Percentiles rank a stretch among this genome's conserved stretches.
Evolutionary conservation across 805 yeast genomes (phyloP).

Genomic region (Zygosaccharomyces bailii): DNA sequence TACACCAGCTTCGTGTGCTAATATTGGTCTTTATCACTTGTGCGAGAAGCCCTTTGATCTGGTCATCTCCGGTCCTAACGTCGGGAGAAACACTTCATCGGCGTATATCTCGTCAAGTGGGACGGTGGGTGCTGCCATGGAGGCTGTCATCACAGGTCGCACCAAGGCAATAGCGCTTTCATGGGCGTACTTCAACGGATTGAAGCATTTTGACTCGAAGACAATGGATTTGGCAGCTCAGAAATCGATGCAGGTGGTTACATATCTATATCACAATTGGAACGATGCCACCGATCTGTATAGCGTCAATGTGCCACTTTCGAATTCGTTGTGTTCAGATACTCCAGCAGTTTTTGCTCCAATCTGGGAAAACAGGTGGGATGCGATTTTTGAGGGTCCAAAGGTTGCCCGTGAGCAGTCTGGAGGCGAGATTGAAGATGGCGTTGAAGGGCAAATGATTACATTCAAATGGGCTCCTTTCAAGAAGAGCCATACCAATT

Average conservation of each 20-base stretch:
- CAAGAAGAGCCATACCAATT: conserved; percentile 45
- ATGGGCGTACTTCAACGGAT: conserved; percentile 65
- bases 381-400: conserved; percentile 49
- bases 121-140: conserved; percentile 96
- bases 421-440: conserved; percentile 48
- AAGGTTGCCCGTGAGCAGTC: conserved; percentile 14
- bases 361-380: conserved; percentile 80
- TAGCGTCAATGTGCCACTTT: conserved; percentile 79
- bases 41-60: conserved; percentile 61
- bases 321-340: conserved; percentile 44
- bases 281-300: conserved; percentile 60
- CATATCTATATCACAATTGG: conserved; percentile 61
- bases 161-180: conserved; percentile 73
- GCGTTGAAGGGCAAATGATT: conserved; percentile 41
- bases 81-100: conserved; percentile 88
- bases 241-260: conserved; percentile 60
- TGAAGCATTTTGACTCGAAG: conserved; percentile 46
- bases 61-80: conserved; percentile 93
- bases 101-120: conserved; percentile 89
- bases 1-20: conserved; percentile 95
- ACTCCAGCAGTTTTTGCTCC: conserved; percentile 73
- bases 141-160: conserved; percentile 69
- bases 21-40: conserved; percentile 79
- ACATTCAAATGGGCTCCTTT: conserved; percentile 83
- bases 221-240: conserved; percentile 62